Evolutionary conservation across 345 rosid genomes (phyloP).

Genomic region (Moricandia arvensis): DNA sequence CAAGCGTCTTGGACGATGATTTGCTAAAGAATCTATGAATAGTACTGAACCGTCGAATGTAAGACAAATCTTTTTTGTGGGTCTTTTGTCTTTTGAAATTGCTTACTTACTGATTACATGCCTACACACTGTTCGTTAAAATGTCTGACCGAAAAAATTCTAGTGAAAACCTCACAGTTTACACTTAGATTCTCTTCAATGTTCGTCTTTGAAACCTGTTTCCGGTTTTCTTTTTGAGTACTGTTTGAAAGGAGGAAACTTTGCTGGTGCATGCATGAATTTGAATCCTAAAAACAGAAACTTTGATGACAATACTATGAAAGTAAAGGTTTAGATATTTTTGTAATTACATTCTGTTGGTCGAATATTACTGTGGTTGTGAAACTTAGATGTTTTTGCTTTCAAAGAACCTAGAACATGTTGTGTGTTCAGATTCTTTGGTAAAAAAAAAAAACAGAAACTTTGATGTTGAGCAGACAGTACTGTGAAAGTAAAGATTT

Average conservation of each 20-base stretch:
- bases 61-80: background rate
- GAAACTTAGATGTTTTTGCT: background rate
- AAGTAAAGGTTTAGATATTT: too few relatives aligned
- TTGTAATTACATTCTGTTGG: too few relatives aligned
- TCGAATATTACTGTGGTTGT: too few relatives aligned
- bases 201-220: background rate
- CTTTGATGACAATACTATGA: too few relatives aligned
- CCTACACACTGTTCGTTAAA: conserved; percentile 9
- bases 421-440: too few relatives aligned
- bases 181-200: background rate
- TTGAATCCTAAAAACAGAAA: background rate
- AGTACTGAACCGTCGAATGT: background rate
- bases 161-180: background rate
- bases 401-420: too few relatives aligned
- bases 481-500: background rate
- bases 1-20: background rate
- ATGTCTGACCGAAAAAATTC: background rate
- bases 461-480: background rate
- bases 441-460: background rate
- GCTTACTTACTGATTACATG: background rate
- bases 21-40: background rate
- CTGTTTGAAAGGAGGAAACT: background rate
- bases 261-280: conserved; percentile 7
- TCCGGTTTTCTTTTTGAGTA: background rate
- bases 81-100: background rate